Evolutionary conservation across 176 grass and related monocot genomes (phyloP).

Genomic region (Otatea glauca): DNA sequence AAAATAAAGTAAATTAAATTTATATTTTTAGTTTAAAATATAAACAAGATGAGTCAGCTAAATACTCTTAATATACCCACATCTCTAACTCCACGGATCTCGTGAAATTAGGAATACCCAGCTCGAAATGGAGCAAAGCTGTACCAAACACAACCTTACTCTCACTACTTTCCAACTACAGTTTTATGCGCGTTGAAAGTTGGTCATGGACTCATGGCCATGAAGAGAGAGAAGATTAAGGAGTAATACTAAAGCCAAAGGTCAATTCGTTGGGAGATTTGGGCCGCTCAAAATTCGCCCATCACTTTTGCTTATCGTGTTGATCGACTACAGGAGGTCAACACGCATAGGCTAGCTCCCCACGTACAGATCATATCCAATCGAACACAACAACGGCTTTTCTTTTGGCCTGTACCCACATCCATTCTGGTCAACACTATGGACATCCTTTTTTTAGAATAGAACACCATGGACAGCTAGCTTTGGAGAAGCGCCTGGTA

Average conservation of each 20-base stretch:
- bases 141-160: too few species aligned
- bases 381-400: not conserved
- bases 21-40: too few species aligned
- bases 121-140: too few species aligned
- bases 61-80: too few species aligned
- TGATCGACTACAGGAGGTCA: not conserved
- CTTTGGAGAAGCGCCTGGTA: not conserved
- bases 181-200: conserved; percentile 27
- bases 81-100: too few species aligned
- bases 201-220: not conserved
- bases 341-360: not conserved
- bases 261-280: not conserved
- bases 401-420: not conserved
- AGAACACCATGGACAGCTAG: not conserved
- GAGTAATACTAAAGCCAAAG: not conserved
- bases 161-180: not conserved
- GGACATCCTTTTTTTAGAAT: not conserved
- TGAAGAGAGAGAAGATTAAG: too few species aligned
- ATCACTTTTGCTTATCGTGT: not conserved
- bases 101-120: too few species aligned
- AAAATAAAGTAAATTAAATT: too few species aligned
- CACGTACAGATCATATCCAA: not conserved
- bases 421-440: not conserved
- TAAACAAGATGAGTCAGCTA: too few species aligned
- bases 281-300: not conserved